Base-by-base conservation (phyloP, 2,329 filamentous ascomycete species). In the Lachnellula willkommii region DNA sequence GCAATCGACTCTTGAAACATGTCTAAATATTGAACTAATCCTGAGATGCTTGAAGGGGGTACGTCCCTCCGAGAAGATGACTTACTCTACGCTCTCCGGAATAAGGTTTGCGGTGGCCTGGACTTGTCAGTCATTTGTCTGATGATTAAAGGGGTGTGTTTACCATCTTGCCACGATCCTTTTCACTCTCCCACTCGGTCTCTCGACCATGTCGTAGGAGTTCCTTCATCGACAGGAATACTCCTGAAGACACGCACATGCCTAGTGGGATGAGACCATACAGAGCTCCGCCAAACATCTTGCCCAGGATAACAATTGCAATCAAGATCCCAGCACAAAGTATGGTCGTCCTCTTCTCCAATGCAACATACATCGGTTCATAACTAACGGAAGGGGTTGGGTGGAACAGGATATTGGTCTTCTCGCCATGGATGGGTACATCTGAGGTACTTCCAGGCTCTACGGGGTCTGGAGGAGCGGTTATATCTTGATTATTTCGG, bases 331-430 rank as follows among this genome's bases (percentile, higher is more conserved):
- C 86, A 11, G 79, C 74, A 62, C 88, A 89, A 4, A 96, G 73
- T 0, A 83, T 75, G 47, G 82, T 84, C n/a, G 87, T 89, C 9
- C 86, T 82, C 62, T 83, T 82, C 73, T 97, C 90, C 56, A 96
- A 72, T 12, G 82, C 73, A 20, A 78, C 81, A 69, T 89, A 96
- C 81, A 91, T 95, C 4, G 92, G 90, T 71, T 95, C 90, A 68
- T 90, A 96, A 74, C 87, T 90, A 63, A 96, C 82, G 0, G 88
- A 88, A 0, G 93, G 93, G 0, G 93, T 97, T 15, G 94, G 93
- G 71, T 96, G 93, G 72, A 97, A 97, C 32, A 96, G 80, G 17
- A 97, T 86, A 60, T 96, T 96, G 3, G 94, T 97, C 79, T 94
- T 96, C 70, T 97, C 93, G 66, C 92, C 93, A 68, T 92, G 89